These are phyloP conservation scores for Annulohypoxylon stygium DNA, from an alignment of 495 filamentous ascomycete species.

Conservation along the genomic window DNA sequence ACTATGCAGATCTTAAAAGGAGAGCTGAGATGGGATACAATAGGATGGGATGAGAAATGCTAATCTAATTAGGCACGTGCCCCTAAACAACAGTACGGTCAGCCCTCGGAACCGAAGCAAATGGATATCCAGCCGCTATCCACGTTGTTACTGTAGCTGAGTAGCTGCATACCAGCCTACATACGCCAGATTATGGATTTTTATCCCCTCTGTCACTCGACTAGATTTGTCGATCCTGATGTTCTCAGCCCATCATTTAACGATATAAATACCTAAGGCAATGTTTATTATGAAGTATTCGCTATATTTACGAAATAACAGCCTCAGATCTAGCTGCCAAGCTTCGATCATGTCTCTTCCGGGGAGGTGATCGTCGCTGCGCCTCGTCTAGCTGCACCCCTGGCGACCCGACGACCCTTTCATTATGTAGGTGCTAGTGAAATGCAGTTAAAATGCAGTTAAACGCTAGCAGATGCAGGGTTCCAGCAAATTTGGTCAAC, in stretches of 20 bases:
- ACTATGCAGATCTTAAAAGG: conserved; percentile 18
- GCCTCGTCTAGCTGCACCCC: conserved; percentile 30
- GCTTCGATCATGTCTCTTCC: conserved; percentile 31
- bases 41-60: neutral
- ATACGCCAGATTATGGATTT: too few relatives aligned
- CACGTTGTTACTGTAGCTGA: neutral
- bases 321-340: conserved; percentile 39
- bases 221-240: neutral
- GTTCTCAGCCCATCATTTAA: neutral
- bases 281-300: conserved; percentile 10
- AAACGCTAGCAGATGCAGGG: conserved; percentile 28
- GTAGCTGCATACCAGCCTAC: neutral
- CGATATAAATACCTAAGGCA: neutral
- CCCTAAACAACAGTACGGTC: neutral
- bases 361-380: conserved; percentile 42
- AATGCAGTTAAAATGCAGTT: neutral
- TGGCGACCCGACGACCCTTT: conserved; percentile 24
- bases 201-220: neutral
- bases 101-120: conserved; percentile 11
- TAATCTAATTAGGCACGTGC: conserved; percentile 15
- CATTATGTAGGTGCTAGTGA: conserved; percentile 8
- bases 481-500: conserved; percentile 32
- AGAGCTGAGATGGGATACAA: conserved; percentile 8
- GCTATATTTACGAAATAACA: conserved; percentile 22
- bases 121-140: neutral